phyloP scores from a whole-genome alignment of 225 moss, liverwort and hornwort species.

The Takakia lepidozioides region DNA sequence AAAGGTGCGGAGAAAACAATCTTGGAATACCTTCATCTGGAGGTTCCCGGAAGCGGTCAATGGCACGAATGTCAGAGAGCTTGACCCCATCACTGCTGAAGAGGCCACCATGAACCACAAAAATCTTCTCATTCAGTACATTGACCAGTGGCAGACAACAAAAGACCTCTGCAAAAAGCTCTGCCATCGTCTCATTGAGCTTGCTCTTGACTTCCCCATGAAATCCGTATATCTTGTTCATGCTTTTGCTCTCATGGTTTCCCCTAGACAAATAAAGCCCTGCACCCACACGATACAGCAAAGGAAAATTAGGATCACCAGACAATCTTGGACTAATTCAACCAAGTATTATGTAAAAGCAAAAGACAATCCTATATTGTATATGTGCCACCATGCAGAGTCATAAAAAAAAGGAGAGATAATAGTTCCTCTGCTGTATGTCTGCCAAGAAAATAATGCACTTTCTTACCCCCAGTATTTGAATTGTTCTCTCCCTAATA shows the following conservation, averaged over 20 bases:
- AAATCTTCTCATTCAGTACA: conserved; percentile 85
- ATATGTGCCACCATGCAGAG: too few relatives aligned
- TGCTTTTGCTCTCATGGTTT: conserved; percentile 99
- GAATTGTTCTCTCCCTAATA: too few relatives aligned
- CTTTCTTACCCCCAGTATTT: too few relatives aligned
- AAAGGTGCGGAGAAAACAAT: too few relatives aligned
- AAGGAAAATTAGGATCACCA: too few relatives aligned
- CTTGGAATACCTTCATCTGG: conserved; percentile 99
- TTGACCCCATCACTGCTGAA: conserved; percentile 95
- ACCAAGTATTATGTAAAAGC: too few relatives aligned
- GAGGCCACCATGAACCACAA: conserved; percentile 94
- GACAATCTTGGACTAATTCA: too few relatives aligned
- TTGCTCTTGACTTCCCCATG: conserved; percentile 95
- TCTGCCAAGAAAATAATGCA: too few relatives aligned
- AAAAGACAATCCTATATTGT: too few relatives aligned
- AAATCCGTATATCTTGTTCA: conserved; percentile 99
- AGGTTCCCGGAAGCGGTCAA: conserved; percentile 93
- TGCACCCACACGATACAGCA: too few relatives aligned
- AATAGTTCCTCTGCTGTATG: too few relatives aligned
- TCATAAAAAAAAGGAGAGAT: too few relatives aligned
- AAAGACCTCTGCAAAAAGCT: conserved; percentile 92
- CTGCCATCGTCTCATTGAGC: conserved; percentile 85
- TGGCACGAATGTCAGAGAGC: conserved; percentile 74
- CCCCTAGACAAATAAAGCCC: conserved; percentile 90
- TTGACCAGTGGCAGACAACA: conserved; percentile 88